Evolutionary conservation across 208 protist species (phyloP).

Genomic region (Crithidia acanthocephali): DNA sequence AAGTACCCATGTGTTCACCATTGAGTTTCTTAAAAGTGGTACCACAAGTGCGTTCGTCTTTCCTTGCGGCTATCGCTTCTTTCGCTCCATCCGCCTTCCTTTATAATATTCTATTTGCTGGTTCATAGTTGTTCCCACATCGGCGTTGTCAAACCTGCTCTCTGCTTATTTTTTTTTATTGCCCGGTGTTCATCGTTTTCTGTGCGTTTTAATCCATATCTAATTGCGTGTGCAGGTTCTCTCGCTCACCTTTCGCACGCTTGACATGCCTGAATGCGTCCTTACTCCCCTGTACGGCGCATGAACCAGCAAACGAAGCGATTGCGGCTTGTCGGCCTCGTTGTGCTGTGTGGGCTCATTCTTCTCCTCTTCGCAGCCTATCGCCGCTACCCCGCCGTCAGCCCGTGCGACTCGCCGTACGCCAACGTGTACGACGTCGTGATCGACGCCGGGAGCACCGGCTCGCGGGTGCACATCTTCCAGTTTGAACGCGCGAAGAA

Average conservation of each 20-base stretch:
- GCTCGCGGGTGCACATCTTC: slow-evolving; percentile 70
- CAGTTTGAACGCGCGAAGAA: slow-evolving; percentile 36
- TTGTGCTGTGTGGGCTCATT: slow-evolving; percentile 12
- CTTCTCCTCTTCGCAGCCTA: slow-evolving; percentile 15
- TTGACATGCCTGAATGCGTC: slow-evolving; percentile 9
- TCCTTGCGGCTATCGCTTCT: no score
- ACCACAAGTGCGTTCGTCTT: no score
- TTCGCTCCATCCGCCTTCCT: no score
- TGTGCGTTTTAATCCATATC: no score
- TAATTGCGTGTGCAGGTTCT: not conserved
- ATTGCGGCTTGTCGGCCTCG: slow-evolving; percentile 1
- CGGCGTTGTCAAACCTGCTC: no score
- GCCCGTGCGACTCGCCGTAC: slow-evolving; percentile 21
- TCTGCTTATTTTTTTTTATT: no score
- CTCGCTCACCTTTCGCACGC: not conserved
- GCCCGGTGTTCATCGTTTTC: not conserved
- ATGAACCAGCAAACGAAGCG: slow-evolving; percentile 15
- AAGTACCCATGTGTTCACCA: no score
- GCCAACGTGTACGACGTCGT: slow-evolving; percentile 55
- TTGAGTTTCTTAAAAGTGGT: no score
- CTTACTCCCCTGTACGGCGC: not conserved
- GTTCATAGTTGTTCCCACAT: no score
- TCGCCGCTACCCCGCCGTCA: not conserved
- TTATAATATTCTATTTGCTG: no score
- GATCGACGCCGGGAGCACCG: slow-evolving; percentile 78